phyloP scores from a whole-genome alignment of 2,329 filamentous ascomycete species.

The Periconia sp. region DNA sequence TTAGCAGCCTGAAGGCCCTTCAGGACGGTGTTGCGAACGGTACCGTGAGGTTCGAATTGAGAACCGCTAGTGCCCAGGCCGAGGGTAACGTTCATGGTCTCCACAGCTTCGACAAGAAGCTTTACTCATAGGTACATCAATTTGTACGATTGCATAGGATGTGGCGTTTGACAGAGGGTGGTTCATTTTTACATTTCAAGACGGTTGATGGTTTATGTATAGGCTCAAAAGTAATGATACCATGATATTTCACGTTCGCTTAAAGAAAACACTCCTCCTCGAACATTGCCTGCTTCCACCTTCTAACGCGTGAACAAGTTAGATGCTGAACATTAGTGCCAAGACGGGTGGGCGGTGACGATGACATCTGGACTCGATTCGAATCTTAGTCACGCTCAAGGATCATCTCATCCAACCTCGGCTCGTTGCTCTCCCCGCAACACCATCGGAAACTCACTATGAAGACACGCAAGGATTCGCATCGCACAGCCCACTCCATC shows the following conservation, averaged over 20 bases:
- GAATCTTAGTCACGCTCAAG: constrained; percentile 5
- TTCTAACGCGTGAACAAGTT: constrained; percentile 2
- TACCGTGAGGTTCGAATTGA: constrained; percentile 85
- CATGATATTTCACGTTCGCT: constrained; percentile 4
- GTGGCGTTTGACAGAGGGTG: constrained; percentile 26
- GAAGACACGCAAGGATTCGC: constrained; percentile 16
- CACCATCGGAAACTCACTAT: constrained; percentile 24
- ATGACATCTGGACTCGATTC: background rate
- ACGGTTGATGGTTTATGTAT: constrained; percentile 28
- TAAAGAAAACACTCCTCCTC: background rate
- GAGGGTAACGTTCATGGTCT: constrained; percentile 96
- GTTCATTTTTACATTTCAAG: constrained; percentile 19
- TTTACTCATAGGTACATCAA: constrained; percentile 71
- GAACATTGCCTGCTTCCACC: background rate
- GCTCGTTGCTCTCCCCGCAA: constrained; percentile 18
- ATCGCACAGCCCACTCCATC: constrained; percentile 8
- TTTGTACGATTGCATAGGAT: constrained; percentile 28
- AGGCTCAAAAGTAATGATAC: constrained; percentile 42
- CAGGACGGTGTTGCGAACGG: constrained; percentile 74
- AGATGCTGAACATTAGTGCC: too few relatives aligned
- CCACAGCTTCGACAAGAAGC: constrained; percentile 99
- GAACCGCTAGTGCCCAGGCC: constrained; percentile 90
- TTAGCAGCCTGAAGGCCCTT: constrained; percentile 75
- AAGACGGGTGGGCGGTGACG: background rate
- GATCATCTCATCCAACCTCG: constrained; percentile 29